Base-by-base conservation (phyloP, 768 basidiomycete genomes). In the Xerocomellus dryophilus region DNA sequence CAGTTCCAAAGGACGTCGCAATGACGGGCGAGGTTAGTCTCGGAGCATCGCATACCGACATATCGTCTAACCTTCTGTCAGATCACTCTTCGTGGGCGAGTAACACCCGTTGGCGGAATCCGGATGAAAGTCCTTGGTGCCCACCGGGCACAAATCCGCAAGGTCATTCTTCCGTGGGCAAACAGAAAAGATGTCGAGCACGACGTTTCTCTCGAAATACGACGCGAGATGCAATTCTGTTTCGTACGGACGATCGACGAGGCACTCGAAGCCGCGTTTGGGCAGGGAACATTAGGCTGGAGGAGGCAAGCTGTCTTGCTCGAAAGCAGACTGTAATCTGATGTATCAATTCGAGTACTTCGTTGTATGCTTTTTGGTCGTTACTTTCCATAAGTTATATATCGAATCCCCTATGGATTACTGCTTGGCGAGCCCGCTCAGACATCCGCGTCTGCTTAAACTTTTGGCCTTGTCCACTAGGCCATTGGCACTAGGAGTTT, bases 101-200 rank as follows among this genome's bases (percentile, higher is more conserved):
- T 93, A 34, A 88, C 85, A 0, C 83, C 92, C 5, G 89, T 96
- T 2, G 93, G 93, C 4, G 93, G 93, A 0, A 90, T 96, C 71
- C 93, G 93, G 66, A 93, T 94, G 76, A 92, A 92, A 66, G 79
- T 95, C 1, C 80, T 96, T 17, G 93, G 92, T 17, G 93, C 93
- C 0, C 92, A 95, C 68, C 84, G 93, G 7, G 91, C 91, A 2
- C 83, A 87, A 34, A 82, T 94, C 41, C 85, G 78, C 44, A 93
- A 86, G 65, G 82, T 96, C 34, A 86, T 97, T 50, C 75, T 97
- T 7, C 93, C 94, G 0, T 84, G 80, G 74, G 83, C 84, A 27
- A 97, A 96, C 64, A 77, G 84, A 50, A 92, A 92, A 62, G 92
- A 97, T 54, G 90, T 95, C 17, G 85, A 90, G 61, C 85, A 88